These are phyloP conservation scores for Kwoniella newhampshirensis DNA, from an alignment of 768 basidiomycete species.

Conservation along the genomic window DNA sequence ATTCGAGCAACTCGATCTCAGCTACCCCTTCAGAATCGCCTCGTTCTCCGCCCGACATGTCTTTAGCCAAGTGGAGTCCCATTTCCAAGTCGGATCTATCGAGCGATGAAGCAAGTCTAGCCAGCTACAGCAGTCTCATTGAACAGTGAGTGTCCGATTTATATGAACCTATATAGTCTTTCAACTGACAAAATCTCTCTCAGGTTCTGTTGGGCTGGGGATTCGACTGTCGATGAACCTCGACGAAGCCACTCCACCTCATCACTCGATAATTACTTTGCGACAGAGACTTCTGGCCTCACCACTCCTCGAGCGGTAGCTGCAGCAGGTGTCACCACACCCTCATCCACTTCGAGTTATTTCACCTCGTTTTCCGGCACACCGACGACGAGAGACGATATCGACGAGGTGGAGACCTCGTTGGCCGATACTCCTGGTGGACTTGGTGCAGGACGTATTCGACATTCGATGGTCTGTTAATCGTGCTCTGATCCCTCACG, in stretches of 20 bases:
- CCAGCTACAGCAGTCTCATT: slow-evolving; percentile 45
- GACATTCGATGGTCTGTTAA: slow-evolving; percentile 3
- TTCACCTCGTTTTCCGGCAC: slow-evolving; percentile 17
- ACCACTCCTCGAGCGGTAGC: slow-evolving; percentile 15
- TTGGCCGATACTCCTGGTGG: neutral
- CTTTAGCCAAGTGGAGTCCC: slow-evolving; percentile 30
- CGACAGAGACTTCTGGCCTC: slow-evolving; percentile 9
- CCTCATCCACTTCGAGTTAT: slow-evolving; percentile 20
- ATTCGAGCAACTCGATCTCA: slow-evolving; percentile 12
- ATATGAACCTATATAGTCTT: too few relatives aligned
- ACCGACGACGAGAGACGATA: slow-evolving; percentile 17
- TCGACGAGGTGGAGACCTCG: slow-evolving; percentile 18
- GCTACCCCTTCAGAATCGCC: slow-evolving; percentile 35
- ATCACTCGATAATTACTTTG: slow-evolving; percentile 32
- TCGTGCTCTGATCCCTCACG: too few relatives aligned
- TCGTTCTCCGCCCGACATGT: slow-evolving; percentile 33
- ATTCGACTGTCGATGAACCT: slow-evolving; percentile 6
- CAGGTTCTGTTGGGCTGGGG: slow-evolving; percentile 53
- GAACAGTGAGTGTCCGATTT: slow-evolving; percentile 47
- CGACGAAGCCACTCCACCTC: slow-evolving; percentile 37
- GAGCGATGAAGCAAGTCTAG: slow-evolving; percentile 25
- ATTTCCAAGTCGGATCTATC: slow-evolving; percentile 11
- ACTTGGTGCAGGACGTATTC: neutral
- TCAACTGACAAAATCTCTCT: neutral
- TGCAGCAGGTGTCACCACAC: slow-evolving; percentile 4